Evolutionary conservation across 2,329 filamentous ascomycete species (phyloP), one percentile per base, ranked within the genome.

Genomic region (Annulohypoxylon truncatum): DNA sequence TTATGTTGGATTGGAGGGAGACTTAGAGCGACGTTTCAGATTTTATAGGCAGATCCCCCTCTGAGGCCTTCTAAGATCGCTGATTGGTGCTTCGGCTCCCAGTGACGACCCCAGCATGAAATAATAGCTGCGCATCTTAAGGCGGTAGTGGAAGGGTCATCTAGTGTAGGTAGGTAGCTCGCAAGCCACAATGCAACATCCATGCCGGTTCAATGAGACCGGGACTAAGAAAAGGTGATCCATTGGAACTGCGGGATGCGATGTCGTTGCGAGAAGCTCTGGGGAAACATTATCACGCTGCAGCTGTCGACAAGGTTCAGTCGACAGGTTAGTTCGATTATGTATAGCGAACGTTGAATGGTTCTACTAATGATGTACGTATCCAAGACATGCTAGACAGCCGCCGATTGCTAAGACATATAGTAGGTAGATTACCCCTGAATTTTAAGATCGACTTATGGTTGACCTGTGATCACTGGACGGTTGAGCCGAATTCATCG

Each of bases 21-120:
- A 60, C 67, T 69, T 64, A 54, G 61, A 65, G 64, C 64, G 61
- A 66, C 65, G 67, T 70, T 70, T 70, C 67, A 70, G 64, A 68
- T 66, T 70, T 58, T 57, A 66, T 53, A 65, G 55, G 52, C 55
- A 70, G 61, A 66, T 67, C 64, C 67, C 54, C 61, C 64, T 60
- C 59, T 28, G 40, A 44, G 40, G 31, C 35, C 51, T 33, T 58
- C 50, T 15, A 29, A 29, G 24, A 35, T 28, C 46, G 22, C 15
- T 68, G 64, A 70, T 70, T 70, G 67, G 67, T 50, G 64, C 29
- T 42, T 51, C 55, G 67, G 52, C 56, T 64, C 24, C 60, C 46
- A 55, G 35, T 31, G 51, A 59, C 28, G 29, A 52, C 59, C 64
- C 60, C 48, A 44, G 53, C 58, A 61, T 66, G 44, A 63, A 63